Base-by-base conservation (phyloP, 192 early-diverging fungal genomes). In the Podila horticola region DNA sequence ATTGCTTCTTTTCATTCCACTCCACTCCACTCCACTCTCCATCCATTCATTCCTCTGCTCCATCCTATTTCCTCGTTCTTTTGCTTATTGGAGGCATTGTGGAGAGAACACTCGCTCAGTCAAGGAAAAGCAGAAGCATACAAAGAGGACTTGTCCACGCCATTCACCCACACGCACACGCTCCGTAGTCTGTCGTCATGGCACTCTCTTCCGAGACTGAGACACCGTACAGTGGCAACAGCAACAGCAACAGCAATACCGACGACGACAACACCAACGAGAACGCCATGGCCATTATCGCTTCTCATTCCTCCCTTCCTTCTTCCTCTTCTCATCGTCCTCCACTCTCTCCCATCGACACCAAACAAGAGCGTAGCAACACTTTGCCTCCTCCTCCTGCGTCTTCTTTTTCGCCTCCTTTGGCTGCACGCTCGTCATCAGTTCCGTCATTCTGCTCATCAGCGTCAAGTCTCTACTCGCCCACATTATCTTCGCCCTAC, bases 401-500 rank as follows among this genome's bases (percentile, higher is more conserved):
- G 19, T 4, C 20, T 24, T 55, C 52, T n/a, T 26, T 15, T 28
- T 28, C 15, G 13, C 22, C 26, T 45, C 64, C 48, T 63, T 22
- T 64, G 30, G 26, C 8, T 34, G 30, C 65, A n/a, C 65, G 20
- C 22, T n/a, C 28, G 19, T 29, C 62, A 59, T 38, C 58, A 19
- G 58, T 55, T 1, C 45, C 65, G 24, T 52, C 65, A 5, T 50
- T 67, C 20, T 69, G 50, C 50, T 55, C 70, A 17, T 72, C 62
- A 5, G 22, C 70, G 0, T 63, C 70, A 2, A 62, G 41, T 22
- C 50, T 52, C 9, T 71, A 71, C 64, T 71, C 68, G 5, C 58
- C 75, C 38, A 4, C 64, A 19, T 45, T 41, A 15, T n/a, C 31
- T 24, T 65, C 64, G 1, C 75, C 75, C 8, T 79, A 79, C 26